Evolutionary conservation across 345 rosid species (phyloP).

Genomic region (Citrus reticulata): DNA sequence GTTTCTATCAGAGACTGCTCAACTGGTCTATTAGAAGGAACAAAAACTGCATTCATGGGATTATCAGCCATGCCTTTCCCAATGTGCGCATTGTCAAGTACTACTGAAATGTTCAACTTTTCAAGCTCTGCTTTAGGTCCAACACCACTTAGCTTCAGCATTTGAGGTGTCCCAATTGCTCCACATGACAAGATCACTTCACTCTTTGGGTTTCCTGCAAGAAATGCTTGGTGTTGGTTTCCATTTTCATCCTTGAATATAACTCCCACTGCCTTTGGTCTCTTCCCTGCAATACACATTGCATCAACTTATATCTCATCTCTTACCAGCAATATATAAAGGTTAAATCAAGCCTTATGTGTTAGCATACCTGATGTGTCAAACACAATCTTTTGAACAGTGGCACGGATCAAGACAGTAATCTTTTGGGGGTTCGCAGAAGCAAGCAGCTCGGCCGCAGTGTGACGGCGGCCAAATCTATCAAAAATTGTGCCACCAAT

Average conservation of each 20-base stretch:
- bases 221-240: conserved; percentile 58
- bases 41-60: conserved; percentile 85
- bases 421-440: conserved; percentile 64
- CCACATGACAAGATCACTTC: conserved; percentile 83
- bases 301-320: background rate
- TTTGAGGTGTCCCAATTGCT: conserved; percentile 89
- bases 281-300: conserved; percentile 36
- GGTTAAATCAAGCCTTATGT: background rate
- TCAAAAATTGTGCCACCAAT: conserved; percentile 94
- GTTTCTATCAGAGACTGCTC: conserved; percentile 81
- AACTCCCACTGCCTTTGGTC: conserved; percentile 76
- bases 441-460: conserved; percentile 90
- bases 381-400: conserved; percentile 71
- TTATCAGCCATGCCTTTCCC: conserved; percentile 96
- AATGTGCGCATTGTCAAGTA: conserved; percentile 55
- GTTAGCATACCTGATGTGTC: conserved; percentile 48
- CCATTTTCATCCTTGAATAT: conserved; percentile 86
- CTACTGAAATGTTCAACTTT: conserved; percentile 58
- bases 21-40: conserved; percentile 58
- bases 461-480: conserved; percentile 83
- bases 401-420: conserved; percentile 70
- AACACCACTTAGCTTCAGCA: conserved; percentile 83
- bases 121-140: conserved; percentile 74
- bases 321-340: background rate
- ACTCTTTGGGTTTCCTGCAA: conserved; percentile 44